These are phyloP conservation scores for Mortierella sp. DNA, from an alignment of 371 early-diverging fungal species.

Conservation along the genomic window DNA sequence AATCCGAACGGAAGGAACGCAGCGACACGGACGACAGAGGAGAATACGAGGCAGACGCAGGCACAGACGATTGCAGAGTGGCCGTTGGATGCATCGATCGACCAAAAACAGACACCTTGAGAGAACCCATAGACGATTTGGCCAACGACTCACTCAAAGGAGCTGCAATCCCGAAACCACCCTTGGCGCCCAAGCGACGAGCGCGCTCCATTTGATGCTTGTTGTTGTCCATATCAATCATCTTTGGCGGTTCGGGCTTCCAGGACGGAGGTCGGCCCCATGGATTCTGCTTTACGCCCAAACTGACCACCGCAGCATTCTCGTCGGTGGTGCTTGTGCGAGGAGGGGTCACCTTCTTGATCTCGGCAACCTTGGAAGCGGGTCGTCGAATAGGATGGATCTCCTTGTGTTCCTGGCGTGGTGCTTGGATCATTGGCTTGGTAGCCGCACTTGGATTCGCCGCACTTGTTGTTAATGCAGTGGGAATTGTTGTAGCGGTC, in stretches of 20 bases:
- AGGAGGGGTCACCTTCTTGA: neutral
- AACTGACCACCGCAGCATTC: neutral
- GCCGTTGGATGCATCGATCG: slow-evolving; percentile 10
- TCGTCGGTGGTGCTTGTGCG: neutral
- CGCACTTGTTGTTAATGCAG: neutral
- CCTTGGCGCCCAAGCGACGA: slow-evolving; percentile 13
- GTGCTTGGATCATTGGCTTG: neutral
- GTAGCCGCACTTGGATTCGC: no score
- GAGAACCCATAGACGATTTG: slow-evolving; percentile 23
- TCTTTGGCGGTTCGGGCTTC: slow-evolving; percentile 49
- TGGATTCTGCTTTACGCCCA: slow-evolving; percentile 26
- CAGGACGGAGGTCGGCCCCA: slow-evolving; percentile 57
- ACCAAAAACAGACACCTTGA: slow-evolving; percentile 46
- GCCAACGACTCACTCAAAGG: slow-evolving; percentile 16
- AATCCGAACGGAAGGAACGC: slow-evolving; percentile 25
- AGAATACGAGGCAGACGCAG: slow-evolving; percentile 14
- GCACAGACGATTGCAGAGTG: slow-evolving; percentile 14
- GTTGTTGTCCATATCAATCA: slow-evolving; percentile 45
- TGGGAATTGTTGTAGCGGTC: neutral
- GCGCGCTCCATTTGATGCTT: slow-evolving; percentile 19
- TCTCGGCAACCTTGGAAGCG: neutral
- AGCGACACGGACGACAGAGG: slow-evolving; percentile 20
- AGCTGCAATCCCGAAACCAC: neutral
- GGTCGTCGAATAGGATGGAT: neutral
- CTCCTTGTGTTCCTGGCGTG: neutral